Percentiles rank a stretch among this genome's conserved stretches.
Evolutionary conservation across 345 rosid species (phyloP).

Genomic region (Carallia brachiata): DNA sequence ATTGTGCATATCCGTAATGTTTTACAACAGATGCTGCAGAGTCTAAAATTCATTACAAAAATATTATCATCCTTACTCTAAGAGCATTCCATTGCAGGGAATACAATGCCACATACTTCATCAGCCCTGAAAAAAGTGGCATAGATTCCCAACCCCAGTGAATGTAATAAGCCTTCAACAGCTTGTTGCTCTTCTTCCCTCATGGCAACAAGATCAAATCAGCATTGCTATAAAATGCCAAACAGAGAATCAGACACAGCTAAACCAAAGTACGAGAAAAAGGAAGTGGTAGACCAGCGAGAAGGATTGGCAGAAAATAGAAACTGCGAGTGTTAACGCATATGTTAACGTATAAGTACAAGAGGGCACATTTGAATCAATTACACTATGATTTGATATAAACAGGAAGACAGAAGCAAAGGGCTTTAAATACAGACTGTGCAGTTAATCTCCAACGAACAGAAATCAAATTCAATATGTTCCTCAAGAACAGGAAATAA

Average conservation of each 20-base stretch:
- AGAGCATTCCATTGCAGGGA: not conserved
- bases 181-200: constrained; percentile 70
- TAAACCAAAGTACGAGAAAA: not conserved
- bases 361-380: constrained; percentile 9
- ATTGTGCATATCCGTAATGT: not conserved
- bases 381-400: not conserved
- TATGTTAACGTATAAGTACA: not conserved
- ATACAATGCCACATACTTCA: constrained; percentile 62
- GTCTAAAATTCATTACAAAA: not conserved
- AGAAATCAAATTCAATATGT: too few relatives aligned
- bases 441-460: too few relatives aligned
- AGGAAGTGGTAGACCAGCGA: not conserved
- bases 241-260: not conserved
- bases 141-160: constrained; percentile 77
- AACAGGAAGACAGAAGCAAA: not conserved
- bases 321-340: too few relatives aligned
- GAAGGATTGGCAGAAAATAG: too few relatives aligned
- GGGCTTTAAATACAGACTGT: too few relatives aligned
- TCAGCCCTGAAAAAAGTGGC: constrained; percentile 76
- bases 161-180: constrained; percentile 68
- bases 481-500: not conserved
- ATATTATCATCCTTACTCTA: not conserved
- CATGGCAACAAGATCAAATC: not conserved
- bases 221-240: not conserved
- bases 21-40: too few relatives aligned